Percentiles rank a stretch among this genome's conserved stretches.
Evolutionary conservation across 1,284 basidiomycete genomes (phyloP).

Genomic region (Leccinum ponderosum): DNA sequence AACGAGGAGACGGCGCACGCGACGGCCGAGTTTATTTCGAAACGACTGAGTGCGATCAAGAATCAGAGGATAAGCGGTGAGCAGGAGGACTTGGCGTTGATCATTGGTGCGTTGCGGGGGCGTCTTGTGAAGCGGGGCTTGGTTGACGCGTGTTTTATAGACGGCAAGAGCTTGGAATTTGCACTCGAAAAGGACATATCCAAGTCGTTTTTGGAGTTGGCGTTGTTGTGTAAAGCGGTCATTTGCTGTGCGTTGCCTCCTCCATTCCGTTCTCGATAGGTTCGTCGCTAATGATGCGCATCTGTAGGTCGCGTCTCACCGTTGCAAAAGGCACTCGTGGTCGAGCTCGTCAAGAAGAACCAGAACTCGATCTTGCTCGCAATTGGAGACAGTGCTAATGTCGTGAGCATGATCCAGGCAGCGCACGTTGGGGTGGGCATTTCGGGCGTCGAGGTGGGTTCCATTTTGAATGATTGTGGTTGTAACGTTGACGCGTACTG

Average conservation of each 20-base stretch:
- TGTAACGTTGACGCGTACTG: neutral
- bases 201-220: conserved; percentile 91
- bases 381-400: conserved; percentile 97
- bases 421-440: conserved; percentile 98
- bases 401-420: conserved; percentile 97
- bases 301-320: conserved; percentile 90
- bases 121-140: neutral
- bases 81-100: conserved; percentile 90
- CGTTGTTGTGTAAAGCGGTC: conserved; percentile 97
- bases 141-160: conserved; percentile 40
- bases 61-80: conserved; percentile 90
- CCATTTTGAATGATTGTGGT: neutral
- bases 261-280: neutral
- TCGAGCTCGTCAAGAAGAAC: conserved; percentile 98
- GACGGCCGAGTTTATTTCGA: conserved; percentile 86
- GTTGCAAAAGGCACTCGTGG: conserved; percentile 96
- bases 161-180: conserved; percentile 93
- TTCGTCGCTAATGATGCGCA: neutral
- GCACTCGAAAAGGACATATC: conserved; percentile 93
- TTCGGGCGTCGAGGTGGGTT: conserved; percentile 87
- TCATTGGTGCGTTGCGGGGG: conserved; percentile 71
- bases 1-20: conserved; percentile 90
- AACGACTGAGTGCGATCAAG: conserved; percentile 89
- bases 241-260: conserved; percentile 73
- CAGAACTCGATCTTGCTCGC: conserved; percentile 90